These are phyloP conservation scores for Blakeslea trispora DNA, from an alignment of 371 early-diverging fungal genomes.

Conservation along the genomic window DNA sequence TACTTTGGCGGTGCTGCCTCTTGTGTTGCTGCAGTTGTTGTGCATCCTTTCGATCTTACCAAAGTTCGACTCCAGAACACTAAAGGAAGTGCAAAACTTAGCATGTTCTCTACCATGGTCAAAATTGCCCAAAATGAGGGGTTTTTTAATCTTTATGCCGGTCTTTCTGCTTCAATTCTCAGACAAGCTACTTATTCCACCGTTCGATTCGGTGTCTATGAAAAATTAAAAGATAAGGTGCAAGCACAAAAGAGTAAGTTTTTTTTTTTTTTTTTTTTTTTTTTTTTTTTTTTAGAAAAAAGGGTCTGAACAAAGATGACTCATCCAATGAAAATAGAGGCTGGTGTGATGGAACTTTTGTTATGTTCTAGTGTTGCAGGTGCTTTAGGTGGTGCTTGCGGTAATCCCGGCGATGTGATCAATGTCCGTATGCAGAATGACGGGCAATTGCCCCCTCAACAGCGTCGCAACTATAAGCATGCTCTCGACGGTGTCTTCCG, in stretches of 20 bases:
- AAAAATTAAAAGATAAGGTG: slow-evolving; percentile 59
- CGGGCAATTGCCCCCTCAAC: slow-evolving; percentile 65
- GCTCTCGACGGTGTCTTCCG: slow-evolving; percentile 75
- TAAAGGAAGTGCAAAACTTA: slow-evolving; percentile 47
- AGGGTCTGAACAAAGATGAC: slow-evolving; percentile 11
- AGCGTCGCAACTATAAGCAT: slow-evolving; percentile 74
- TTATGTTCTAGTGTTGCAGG: slow-evolving; percentile 73
- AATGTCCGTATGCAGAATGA: slow-evolving; percentile 88
- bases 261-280: too few relatives aligned
- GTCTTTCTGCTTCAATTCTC: slow-evolving; percentile 72
- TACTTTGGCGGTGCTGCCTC: slow-evolving; percentile 68
- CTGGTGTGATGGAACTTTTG: slow-evolving; percentile 46
- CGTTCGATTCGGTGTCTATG: slow-evolving; percentile 78
- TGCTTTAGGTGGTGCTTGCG: slow-evolving; percentile 76
- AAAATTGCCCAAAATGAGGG: slow-evolving; percentile 57
- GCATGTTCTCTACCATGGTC: slow-evolving; percentile 58
- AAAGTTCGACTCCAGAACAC: slow-evolving; percentile 86
- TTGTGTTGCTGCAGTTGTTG: slow-evolving; percentile 61
- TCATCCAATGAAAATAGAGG: slow-evolving; percentile 19
- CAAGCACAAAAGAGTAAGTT: slow-evolving; percentile 49
- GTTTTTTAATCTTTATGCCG: slow-evolving; percentile 62
- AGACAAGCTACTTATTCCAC: slow-evolving; percentile 83
- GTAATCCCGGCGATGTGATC: slow-evolving; percentile 85
- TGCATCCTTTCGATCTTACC: slow-evolving; percentile 86
- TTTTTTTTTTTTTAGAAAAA: slow-evolving; percentile 14